Conservation (phyloP, 257 asterid genomes). For the Solanum chmielewskii region DNA sequence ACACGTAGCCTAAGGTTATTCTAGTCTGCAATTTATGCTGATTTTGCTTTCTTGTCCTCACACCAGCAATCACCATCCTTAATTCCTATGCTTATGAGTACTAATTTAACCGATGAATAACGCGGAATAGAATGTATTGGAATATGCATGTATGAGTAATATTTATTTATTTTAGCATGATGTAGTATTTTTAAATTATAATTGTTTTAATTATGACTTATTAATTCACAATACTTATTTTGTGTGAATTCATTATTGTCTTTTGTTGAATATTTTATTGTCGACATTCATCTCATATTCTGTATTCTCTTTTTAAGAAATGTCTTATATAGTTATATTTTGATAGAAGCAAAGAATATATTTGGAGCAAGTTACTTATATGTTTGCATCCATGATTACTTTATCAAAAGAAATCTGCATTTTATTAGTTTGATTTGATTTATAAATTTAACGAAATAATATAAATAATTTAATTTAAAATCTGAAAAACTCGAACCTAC, state of each 20-base stretch:
- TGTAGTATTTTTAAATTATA: no score
- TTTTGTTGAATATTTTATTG: background rate
- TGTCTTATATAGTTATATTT: no score
- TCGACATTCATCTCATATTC: background rate
- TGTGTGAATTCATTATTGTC: no score
- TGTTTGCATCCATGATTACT: background rate
- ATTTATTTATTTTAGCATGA: background rate
- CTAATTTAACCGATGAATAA: background rate
- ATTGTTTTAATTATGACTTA: no score
- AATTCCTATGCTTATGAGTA: background rate
- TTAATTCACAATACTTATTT: no score
- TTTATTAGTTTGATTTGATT: background rate
- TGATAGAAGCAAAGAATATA: no score
- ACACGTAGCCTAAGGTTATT: background rate
- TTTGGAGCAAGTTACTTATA: no score
- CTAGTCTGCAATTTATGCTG: background rate
- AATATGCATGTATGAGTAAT: background rate
- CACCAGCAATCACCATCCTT: background rate
- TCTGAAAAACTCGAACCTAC: background rate
- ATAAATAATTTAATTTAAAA: no score
- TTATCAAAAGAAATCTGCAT: rapidly evolving
- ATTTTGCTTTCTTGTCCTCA: background rate
- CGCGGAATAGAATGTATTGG: background rate
- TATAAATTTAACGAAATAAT: rapidly evolving
- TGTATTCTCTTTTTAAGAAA: no score